Base-by-base conservation (phyloP, 305 asterid species). In the Fraxinus velutina region DNA sequence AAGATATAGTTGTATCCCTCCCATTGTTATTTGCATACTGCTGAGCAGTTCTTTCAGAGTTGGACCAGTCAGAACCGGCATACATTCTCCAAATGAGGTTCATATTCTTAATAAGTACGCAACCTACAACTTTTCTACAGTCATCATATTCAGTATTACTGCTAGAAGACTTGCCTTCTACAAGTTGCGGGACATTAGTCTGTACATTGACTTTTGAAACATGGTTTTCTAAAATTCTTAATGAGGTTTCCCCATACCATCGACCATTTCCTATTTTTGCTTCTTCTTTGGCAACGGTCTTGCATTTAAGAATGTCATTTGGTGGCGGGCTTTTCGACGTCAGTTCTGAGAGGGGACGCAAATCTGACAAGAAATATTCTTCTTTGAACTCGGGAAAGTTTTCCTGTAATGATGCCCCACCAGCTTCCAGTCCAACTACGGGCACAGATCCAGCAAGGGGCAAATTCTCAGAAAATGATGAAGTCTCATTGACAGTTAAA, bases 11-110 rank as follows among this genome's bases (percentile, higher is more conserved):
- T 17, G 85, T 42, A 85, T 92, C 98, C 88, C 98, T 89, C 42
- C 91, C 90, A 85, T 82, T 79, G 81, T 87, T 78, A 83, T 73
- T 72, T 5, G 85, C 80, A 75, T 87, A 87, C 81, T 87, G 83
- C 79, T 82, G 90, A 79, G 84, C 83, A 72, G 86, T 83, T 83
- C 78, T 88, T 84, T 84, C 88, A 86, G 64, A 80, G 83, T 85
- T 89, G 66, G 87, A 83, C 99, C 98, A 96, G 82, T 93, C 98
- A 78, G 94, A 91, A 84, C 99, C 99, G 73, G 90, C 94, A 73
- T 90, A 86, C 92, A 96, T 89, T 90, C 93, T 91, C 98, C 98
- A 96, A 83, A 74, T 86, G 79, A 96, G 87, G 83, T 93, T 92
- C 88, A 94, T 90, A 83, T 94, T 91, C 89, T 90, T 91, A 83